Evolutionary conservation across 306 rosid species (phyloP).

Genomic region (Lagenaria siceraria): DNA sequence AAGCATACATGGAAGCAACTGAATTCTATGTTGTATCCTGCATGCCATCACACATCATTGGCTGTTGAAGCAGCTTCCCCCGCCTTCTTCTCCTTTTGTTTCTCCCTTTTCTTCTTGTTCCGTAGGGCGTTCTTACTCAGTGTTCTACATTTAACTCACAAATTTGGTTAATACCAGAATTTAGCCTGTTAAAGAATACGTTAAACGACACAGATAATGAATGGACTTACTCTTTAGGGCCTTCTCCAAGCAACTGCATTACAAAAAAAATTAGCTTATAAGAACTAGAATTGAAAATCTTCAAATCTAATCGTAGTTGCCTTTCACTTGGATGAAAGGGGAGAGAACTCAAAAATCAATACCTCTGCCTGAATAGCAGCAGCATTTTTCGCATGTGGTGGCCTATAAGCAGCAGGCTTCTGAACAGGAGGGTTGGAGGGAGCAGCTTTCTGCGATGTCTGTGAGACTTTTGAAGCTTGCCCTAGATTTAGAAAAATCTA

Average conservation of each 20-base stretch:
- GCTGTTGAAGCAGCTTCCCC: constrained; percentile 21
- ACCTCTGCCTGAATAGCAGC: constrained; percentile 86
- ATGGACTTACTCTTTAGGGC: constrained; percentile 45
- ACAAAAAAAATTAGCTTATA: background rate
- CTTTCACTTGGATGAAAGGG: background rate
- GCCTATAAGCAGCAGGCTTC: constrained; percentile 87
- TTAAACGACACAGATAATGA: background rate
- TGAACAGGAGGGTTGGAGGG: constrained; percentile 39
- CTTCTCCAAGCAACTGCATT: constrained; percentile 67
- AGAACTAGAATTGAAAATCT: constrained; percentile 4
- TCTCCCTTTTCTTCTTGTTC: constrained; percentile 95
- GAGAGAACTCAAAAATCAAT: constrained; percentile 7
- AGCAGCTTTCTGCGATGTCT: constrained; percentile 26
- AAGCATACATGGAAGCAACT: background rate
- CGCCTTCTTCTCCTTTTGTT: constrained; percentile 79
- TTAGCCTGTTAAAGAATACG: constrained; percentile 1
- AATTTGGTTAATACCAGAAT: constrained; percentile 2
- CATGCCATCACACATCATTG: constrained; percentile 25
- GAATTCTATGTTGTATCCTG: background rate
- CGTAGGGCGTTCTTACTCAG: constrained; percentile 70
- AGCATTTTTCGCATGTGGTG: constrained; percentile 80
- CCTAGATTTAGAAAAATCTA: constrained; percentile 31
- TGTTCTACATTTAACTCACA: constrained; percentile 23
- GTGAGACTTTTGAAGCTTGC: constrained; percentile 40
- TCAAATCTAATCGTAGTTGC: background rate